Percentiles rank a stretch among this genome's conserved stretches.
These are phyloP conservation scores for Alopecurus myosuroides DNA, from an alignment of 176 grass and related monocot species.

Conservation along the genomic window DNA sequence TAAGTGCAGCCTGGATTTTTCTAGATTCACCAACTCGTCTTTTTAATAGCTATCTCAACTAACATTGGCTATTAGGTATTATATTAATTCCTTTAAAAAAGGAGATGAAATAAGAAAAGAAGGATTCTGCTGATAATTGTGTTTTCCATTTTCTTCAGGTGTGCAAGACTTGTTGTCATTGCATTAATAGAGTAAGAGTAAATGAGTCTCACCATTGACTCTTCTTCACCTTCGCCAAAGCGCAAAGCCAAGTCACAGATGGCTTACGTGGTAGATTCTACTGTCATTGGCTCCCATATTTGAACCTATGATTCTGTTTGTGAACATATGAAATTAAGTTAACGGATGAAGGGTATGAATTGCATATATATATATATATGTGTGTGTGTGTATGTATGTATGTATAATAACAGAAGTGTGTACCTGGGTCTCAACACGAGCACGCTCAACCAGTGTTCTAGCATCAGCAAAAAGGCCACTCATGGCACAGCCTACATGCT, in stretches of 20 bases:
- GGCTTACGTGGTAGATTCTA: conserved; percentile 95
- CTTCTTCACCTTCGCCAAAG: conserved; percentile 98
- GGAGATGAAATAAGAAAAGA: background rate
- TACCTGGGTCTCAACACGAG: conserved; percentile 92
- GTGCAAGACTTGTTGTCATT: background rate
- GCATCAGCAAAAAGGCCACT: conserved; percentile 95
- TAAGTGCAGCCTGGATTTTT: background rate
- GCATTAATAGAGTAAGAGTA: background rate
- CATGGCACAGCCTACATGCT: conserved; percentile 91
- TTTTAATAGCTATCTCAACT: background rate
- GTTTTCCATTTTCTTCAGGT: background rate
- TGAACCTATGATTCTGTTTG: conserved; percentile 93
- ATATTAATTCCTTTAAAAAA: background rate
- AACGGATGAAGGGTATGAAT: background rate
- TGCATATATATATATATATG: conserved; percentile 1
- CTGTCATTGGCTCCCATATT: conserved; percentile 96
- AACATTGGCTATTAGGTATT: background rate
- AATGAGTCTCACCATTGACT: conserved; percentile 65
- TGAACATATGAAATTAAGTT: conserved; percentile 8
- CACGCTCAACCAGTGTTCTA: conserved; percentile 92
- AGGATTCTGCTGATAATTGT: background rate
- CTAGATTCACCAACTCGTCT: background rate
- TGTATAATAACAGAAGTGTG: background rate
- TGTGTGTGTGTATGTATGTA: too few species aligned
- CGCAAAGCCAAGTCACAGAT: conserved; percentile 90